Base-by-base conservation (phyloP, 306 rosid species). In the Pyrus pyrifolia region DNA sequence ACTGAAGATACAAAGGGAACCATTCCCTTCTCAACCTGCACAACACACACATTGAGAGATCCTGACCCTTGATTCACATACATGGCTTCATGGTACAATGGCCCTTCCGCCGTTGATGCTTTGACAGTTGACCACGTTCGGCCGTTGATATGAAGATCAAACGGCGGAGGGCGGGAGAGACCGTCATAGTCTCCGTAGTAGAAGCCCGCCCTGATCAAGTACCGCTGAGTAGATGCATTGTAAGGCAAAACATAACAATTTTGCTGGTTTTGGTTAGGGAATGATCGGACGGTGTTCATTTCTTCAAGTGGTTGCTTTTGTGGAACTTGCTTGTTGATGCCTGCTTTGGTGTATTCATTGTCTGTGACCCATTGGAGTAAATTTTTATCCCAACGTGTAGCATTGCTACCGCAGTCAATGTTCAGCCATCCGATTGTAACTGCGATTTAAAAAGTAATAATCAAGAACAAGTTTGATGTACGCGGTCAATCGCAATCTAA, bases 201-300 rank as follows among this genome's bases (percentile, higher is more conserved):
- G 55, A 76, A 76, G 23, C 80, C 68, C 4, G 68, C 74, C 51
- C 80, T 52, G 14, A 76, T 14, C 29, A 76, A 7, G 46, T 38
- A 42, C 10, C 63, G 71, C 18, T 23, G 58, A 30, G 73, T 67
- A 17, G 6, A 10, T 8, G 17, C 11, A 5, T 11, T 3, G 31
- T 57, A 14, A 8, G 68, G 40, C 49, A 68, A 17, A 42, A 19
- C 33, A 55, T 77, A 77, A 11, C 80, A 77, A 31, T 69, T 77
- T 11, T 44, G 72, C 10, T 8, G 21, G 1, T 27, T 21, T n/a
- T 45, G 15, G 13, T 65, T 42, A 0, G 75, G 80, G 23, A 77
- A 77, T 25, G 51, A 58, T 31, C 75, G 35, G 22, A 77, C 63
- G 4, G 75, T 69, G 23, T 52, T 76, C 79, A 76, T 76, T 49